These are phyloP conservation scores for Polysphondylium violaceum DNA, from an alignment of 78 protist genomes.

Conservation along the genomic window DNA sequence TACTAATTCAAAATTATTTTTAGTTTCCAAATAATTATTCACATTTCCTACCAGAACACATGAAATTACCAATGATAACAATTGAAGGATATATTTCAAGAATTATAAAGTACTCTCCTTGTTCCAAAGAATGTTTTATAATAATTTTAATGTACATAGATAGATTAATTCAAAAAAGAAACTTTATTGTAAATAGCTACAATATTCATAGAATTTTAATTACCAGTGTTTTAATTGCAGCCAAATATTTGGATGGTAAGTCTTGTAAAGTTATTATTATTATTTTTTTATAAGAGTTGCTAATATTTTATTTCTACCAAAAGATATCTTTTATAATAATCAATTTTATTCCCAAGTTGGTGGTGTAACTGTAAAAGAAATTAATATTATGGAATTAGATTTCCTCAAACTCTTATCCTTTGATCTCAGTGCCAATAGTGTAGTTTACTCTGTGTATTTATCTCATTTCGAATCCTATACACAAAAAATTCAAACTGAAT, in stretches of 20 bases:
- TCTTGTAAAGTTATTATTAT: not conserved
- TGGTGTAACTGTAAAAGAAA: conserved; percentile 56
- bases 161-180: conserved; percentile 51
- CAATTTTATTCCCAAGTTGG: conserved; percentile 72
- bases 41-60: conserved; percentile 70
- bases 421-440: conserved; percentile 17
- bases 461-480: conserved; percentile 18
- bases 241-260: conserved; percentile 73
- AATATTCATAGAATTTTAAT: conserved; percentile 75
- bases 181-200: conserved; percentile 69
- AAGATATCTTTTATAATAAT: conserved; percentile 74
- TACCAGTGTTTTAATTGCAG: conserved; percentile 58
- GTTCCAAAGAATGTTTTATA: conserved; percentile 75
- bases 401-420: conserved; percentile 38
- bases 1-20: not conserved
- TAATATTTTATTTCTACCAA: not conserved
- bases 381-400: conserved; percentile 64
- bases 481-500: conserved; percentile 8
- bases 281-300: not conserved
- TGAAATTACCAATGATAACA: conserved; percentile 75
- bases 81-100: conserved; percentile 54
- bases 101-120: conserved; percentile 66
- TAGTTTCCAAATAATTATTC: conserved; percentile 59
- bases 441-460: not conserved
- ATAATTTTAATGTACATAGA: conserved; percentile 59